phyloP scores from a whole-genome alignment of 1,284 basidiomycete species.

The Chondrostereum purpureum region DNA sequence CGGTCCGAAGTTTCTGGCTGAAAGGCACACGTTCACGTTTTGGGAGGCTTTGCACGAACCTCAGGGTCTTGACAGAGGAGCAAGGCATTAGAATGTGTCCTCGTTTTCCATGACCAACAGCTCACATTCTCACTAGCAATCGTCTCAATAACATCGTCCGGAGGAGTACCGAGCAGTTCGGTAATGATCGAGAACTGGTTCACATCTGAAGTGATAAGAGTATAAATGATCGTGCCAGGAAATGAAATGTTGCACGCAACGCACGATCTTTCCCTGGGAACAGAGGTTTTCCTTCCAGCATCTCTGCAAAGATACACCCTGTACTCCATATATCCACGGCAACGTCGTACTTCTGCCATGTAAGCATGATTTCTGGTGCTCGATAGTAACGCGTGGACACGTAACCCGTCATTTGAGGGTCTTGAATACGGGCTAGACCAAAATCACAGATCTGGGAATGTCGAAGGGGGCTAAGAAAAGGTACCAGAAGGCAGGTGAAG shows the following conservation, averaged over 20 bases:
- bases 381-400: conserved; percentile 99
- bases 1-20: conserved; percentile 86
- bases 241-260: conserved; percentile 25
- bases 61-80: conserved; percentile 68
- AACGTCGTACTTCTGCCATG: conserved; percentile 99
- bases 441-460: conserved; percentile 88
- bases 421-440: conserved; percentile 92
- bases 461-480: conserved; percentile 6
- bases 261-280: conserved; percentile 98
- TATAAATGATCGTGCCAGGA: conserved; percentile 1
- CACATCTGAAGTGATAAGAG: conserved; percentile 60
- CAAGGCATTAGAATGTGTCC: conserved; percentile 14
- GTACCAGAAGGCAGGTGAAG: neutral
- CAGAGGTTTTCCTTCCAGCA: conserved; percentile 97
- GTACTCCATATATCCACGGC: conserved; percentile 99
- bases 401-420: conserved; percentile 99
- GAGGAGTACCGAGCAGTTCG: conserved; percentile 94
- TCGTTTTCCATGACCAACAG: conserved; percentile 3
- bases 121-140: conserved; percentile 96
- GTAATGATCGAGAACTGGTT: conserved; percentile 99
- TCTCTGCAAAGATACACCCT: conserved; percentile 99
- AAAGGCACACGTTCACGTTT: conserved; percentile 96
- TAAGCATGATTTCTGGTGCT: conserved; percentile 99
- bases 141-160: conserved; percentile 98
- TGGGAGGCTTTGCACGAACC: conserved; percentile 95